Percentiles rank a stretch among this genome's conserved stretches.
Conservation (phyloP, 2,329 filamentous ascomycete species). For the Calcarisporium arbuscula region DNA sequence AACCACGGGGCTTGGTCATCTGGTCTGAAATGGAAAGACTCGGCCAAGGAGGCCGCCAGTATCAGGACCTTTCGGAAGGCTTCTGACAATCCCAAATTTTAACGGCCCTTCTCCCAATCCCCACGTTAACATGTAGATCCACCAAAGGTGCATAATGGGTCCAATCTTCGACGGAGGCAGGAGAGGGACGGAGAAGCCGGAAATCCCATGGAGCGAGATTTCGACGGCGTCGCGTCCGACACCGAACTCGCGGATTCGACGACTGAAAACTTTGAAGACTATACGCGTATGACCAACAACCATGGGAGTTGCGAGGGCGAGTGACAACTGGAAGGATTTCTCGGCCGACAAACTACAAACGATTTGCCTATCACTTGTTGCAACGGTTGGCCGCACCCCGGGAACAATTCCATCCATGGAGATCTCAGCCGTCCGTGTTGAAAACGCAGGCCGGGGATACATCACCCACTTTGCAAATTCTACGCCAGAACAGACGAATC, state of each 20-base stretch:
- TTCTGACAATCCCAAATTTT: slow-evolving; percentile 50
- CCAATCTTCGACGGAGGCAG: slow-evolving; percentile 46
- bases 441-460: slow-evolving; percentile 39
- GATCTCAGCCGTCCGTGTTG: slow-evolving; percentile 49
- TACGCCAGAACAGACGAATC: slow-evolving; percentile 39
- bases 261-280: slow-evolving; percentile 45
- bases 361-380: slow-evolving; percentile 63
- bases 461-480: slow-evolving; percentile 45
- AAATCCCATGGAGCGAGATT: slow-evolving; percentile 48
- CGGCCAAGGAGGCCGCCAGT: slow-evolving; percentile 56
- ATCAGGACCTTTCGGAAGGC: slow-evolving; percentile 45
- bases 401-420: slow-evolving; percentile 49
- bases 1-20: slow-evolving; percentile 62
- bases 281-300: slow-evolving; percentile 51
- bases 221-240: slow-evolving; percentile 38
- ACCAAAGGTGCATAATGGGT: slow-evolving; percentile 50
- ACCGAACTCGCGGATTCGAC: slow-evolving; percentile 37
- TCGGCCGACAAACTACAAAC: slow-evolving; percentile 62
- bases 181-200: slow-evolving; percentile 38
- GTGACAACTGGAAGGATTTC: slow-evolving; percentile 55
- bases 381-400: slow-evolving; percentile 52
- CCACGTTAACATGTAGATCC: slow-evolving; percentile 48
- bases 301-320: slow-evolving; percentile 50
- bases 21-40: slow-evolving; percentile 46
- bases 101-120: slow-evolving; percentile 51